These are phyloP conservation scores for Aurinia saxatilis DNA, from an alignment of 345 rosid genomes.

Conservation along the genomic window DNA sequence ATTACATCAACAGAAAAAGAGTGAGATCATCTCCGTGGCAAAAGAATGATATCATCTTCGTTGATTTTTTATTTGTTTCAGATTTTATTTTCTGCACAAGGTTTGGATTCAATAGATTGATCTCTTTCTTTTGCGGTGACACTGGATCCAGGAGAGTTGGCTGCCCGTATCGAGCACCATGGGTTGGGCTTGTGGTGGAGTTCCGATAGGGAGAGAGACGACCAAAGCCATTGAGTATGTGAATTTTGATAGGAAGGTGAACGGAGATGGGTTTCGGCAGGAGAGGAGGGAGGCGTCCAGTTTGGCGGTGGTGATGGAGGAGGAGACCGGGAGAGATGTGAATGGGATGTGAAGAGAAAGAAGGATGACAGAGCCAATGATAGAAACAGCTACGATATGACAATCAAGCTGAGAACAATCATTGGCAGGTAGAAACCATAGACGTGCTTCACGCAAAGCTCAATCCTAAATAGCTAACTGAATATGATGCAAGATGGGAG, in stretches of 20 bases:
- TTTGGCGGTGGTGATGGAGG: neutral
- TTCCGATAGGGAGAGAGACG: conserved; percentile 70
- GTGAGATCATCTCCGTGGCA: too few relatives aligned
- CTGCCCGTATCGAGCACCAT: conserved; percentile 89
- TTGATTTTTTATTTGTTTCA: too few relatives aligned
- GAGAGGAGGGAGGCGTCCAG: conserved; percentile 19
- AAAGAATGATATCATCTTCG: too few relatives aligned
- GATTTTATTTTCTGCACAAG: too few relatives aligned
- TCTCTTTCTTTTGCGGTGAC: conserved; percentile 41
- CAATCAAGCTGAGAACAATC: too few relatives aligned
- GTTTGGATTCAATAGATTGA: too few relatives aligned
- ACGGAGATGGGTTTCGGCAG: conserved; percentile 11
- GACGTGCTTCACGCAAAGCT: too few relatives aligned
- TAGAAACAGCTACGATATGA: too few relatives aligned
- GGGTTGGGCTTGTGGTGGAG: conserved; percentile 74
- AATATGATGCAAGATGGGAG: conserved; percentile 96
- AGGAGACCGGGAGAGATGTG: conserved; percentile 24
- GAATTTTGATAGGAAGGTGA: conserved; percentile 41
- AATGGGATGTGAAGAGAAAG: conserved; percentile 35
- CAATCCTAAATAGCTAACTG: too few relatives aligned
- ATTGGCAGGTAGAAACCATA: too few relatives aligned
- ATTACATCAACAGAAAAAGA: too few relatives aligned
- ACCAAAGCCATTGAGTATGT: conserved; percentile 69
- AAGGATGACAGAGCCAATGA: conserved; percentile 8
- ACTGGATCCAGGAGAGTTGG: conserved; percentile 87